Evolutionary conservation across 2,329 filamentous ascomycete genomes (phyloP).

Genomic region (Monosporascus sp.): DNA sequence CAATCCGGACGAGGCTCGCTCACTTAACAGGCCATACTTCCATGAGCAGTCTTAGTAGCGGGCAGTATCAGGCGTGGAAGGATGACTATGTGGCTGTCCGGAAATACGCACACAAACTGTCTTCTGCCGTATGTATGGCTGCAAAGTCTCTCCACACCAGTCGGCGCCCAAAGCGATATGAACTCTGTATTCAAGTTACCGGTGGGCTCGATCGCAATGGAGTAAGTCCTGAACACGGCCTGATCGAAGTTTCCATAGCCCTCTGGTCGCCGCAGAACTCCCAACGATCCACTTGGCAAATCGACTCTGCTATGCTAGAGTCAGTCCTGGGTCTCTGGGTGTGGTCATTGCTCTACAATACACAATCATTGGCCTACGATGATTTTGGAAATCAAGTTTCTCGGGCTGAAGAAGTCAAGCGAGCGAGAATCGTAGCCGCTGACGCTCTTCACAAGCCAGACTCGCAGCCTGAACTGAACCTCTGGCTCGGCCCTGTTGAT

Average conservation of each 20-base stretch:
- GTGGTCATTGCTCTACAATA: conserved; percentile 6
- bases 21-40: background rate
- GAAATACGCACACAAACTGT: background rate
- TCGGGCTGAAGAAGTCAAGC: background rate
- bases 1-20: background rate
- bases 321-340: conserved; percentile 13
- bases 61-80: conserved; percentile 5
- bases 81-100: conserved; percentile 9
- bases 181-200: background rate
- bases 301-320: conserved; percentile 12
- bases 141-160: background rate
- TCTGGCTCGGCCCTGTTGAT: conserved; percentile 9
- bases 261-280: background rate
- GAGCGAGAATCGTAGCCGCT: background rate
- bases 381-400: background rate
- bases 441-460: background rate
- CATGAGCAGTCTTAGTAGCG: background rate
- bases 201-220: no score
- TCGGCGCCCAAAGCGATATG: background rate
- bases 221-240: background rate
- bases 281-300: conserved; percentile 4
- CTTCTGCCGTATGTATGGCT: background rate
- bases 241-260: background rate
- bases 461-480: conserved; percentile 5
- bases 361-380: background rate